phyloP scores from a whole-genome alignment of 352 stramenopile genomes.

The Phytopythium litorale region DNA sequence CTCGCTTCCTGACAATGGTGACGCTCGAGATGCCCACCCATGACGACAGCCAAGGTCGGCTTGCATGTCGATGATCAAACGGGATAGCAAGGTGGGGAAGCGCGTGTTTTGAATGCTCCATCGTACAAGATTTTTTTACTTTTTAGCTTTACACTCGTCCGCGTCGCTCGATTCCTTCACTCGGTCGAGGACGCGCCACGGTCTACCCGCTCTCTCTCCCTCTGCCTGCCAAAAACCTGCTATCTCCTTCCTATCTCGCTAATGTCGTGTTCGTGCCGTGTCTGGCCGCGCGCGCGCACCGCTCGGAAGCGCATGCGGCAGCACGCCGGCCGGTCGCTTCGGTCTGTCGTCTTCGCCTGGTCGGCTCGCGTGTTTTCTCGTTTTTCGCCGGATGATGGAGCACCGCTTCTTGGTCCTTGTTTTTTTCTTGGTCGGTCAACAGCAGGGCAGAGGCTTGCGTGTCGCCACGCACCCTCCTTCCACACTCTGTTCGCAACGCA shows the following conservation, averaged over 20 bases:
- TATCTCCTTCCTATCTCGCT: constrained; percentile 6
- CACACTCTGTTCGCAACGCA: constrained; percentile 5
- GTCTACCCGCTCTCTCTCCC: constrained; percentile 4
- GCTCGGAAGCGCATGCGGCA: constrained; percentile 1
- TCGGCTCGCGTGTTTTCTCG: constrained; percentile 19
- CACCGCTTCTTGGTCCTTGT: constrained; percentile 21
- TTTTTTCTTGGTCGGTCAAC: constrained; percentile 14
- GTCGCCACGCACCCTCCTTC: constrained; percentile 3
- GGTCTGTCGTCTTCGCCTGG: constrained; percentile 1
- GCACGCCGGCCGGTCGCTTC: background rate
- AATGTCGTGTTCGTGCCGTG: constrained; percentile 3
- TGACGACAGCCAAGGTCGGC: too few species aligned
- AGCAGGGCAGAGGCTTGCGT: constrained; percentile 2
- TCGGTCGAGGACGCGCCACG: constrained; percentile 6
- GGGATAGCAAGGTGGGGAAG: background rate
- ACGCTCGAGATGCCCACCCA: too few species aligned
- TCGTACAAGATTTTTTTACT: constrained; percentile 11
- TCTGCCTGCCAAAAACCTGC: constrained; percentile 12
- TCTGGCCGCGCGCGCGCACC: constrained; percentile 1
- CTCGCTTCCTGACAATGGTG: too few species aligned
- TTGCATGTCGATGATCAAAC: too few species aligned
- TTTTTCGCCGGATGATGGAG: constrained; percentile 25
- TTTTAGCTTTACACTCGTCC: constrained; percentile 9
- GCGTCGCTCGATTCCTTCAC: constrained; percentile 2
- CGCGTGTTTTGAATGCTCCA: constrained; percentile 6